Evolutionary conservation across 805 yeast species (phyloP), one percentile per base, ranked within the genome.

Genomic region (Torulaspora quercuum): DNA sequence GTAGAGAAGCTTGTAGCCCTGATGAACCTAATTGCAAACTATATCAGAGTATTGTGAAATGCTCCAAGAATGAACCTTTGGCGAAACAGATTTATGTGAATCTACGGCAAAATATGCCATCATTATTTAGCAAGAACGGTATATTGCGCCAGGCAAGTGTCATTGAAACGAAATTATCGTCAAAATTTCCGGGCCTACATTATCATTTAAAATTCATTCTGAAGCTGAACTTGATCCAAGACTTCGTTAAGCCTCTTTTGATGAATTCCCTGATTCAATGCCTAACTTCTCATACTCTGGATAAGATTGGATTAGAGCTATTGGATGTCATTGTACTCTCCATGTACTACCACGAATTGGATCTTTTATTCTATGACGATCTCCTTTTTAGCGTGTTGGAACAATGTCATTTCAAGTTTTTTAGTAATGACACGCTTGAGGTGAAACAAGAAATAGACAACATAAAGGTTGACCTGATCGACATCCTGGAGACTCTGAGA

Each of bases 261-360:
- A 21, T 35, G 15, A 24, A 38, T 10, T 30, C 42, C n/a, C 14
- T 48, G 11, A 22, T 26, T 25, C 22, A 34, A 19, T 34, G 41
- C 5, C 25, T 48, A 13, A 20, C 25, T 4, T 25, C 37, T 14
- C 47, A 45, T 20, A 27, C 40, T 6, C 19, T 23, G n/a, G 44
- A 41, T 29, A 40, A 41, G 4, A 33, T 42, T 4, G 44, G 46
- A 6, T 26, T 42, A 13, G 49, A 44, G 16, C 33, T 48, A n/a
- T 24, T 48, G 6, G 52, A 48, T 19, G 30, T 46, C n/a, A 19
- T 48, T 5, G 43, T 48, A 9, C 22, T 48, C 11, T 33, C 48
- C 11, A 29, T 29, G 15, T 44, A 40, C 26, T 36, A 37, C 29
- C 39, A 35, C 11, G 45, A 42, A n/a, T 23, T 45, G 27, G 39